Conservation (phyloP, 2,329 filamentous ascomycete species). For the Sarocladiaceae sp. region DNA sequence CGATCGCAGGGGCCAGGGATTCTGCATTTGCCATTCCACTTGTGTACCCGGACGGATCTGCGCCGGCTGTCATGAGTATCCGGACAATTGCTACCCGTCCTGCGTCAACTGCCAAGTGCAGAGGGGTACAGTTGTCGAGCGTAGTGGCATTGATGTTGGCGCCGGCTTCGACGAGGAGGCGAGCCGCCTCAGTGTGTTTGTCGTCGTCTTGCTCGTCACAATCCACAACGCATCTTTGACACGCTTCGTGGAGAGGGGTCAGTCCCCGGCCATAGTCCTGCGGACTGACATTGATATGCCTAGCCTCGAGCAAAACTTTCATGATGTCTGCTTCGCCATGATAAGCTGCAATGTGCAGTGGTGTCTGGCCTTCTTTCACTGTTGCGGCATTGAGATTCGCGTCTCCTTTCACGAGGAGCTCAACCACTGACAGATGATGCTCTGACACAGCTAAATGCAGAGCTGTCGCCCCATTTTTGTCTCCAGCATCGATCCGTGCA, state of each 20-base stretch:
- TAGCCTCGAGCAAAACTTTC: not conserved
- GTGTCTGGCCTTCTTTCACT: slow-evolving; percentile 2
- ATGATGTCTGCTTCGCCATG: slow-evolving; percentile 9
- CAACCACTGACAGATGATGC: not conserved
- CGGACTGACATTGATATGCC: slow-evolving; percentile 5
- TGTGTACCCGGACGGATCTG: not conserved
- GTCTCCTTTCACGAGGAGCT: not conserved
- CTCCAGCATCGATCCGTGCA: not conserved
- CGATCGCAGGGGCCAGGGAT: not conserved
- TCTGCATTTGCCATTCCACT: not conserved
- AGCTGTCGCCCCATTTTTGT: not conserved
- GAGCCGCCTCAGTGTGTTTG: not conserved
- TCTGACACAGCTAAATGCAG: not conserved
- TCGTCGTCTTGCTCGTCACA: not conserved
- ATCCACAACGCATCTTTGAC: not conserved
- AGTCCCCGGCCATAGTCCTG: not conserved
- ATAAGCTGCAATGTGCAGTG: slow-evolving; percentile 4
- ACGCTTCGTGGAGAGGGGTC: slow-evolving; percentile 3
- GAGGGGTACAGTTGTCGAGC: not conserved
- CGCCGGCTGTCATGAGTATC: not conserved
- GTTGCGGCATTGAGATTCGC: slow-evolving; percentile 4
- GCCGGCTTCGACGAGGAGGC: not conserved
- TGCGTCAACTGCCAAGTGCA: not conserved
- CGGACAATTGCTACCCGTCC: not conserved
- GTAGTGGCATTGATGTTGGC: slow-evolving; percentile 1